Evolutionary conservation across 345 rosid species (phyloP).

Genomic region (Pistacia integerrima): DNA sequence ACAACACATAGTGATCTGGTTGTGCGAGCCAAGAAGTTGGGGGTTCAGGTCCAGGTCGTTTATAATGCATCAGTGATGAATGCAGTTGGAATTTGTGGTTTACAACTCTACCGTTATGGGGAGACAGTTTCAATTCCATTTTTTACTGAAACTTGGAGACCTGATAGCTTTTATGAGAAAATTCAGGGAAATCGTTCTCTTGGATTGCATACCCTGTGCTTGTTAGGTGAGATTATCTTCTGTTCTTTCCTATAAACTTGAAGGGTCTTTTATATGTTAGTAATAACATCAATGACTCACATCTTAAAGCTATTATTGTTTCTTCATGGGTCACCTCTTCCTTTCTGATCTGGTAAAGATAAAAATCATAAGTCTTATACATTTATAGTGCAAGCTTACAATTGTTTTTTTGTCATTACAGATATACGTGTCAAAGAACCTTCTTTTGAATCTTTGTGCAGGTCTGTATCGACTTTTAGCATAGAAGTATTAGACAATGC

Average conservation of each 20-base stretch:
- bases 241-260: not conserved
- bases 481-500: not conserved
- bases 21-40: conserved; percentile 79
- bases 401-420: conserved; percentile 22
- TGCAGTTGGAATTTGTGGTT: conserved; percentile 86
- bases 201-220: conserved; percentile 90
- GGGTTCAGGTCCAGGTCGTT: conserved; percentile 72
- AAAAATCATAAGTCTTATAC: not conserved
- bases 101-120: conserved; percentile 92
- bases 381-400: not conserved
- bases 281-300: not conserved
- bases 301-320: not conserved
- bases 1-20: conserved; percentile 94
- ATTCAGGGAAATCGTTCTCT: conserved; percentile 59
- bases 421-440: conserved; percentile 97
- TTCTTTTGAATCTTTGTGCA: conserved; percentile 81
- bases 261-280: not conserved
- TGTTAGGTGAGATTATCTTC: conserved; percentile 51
- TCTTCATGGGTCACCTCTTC: not conserved
- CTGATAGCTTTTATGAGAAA: conserved; percentile 91
- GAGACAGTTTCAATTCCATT: conserved; percentile 90
- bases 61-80: conserved; percentile 96
- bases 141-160: conserved; percentile 87
- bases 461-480: conserved; percentile 34
- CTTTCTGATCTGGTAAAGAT: not conserved